Evolutionary conservation across 2,329 filamentous ascomycete genomes (phyloP).

Genomic region (Sclerotinia spermophila): DNA sequence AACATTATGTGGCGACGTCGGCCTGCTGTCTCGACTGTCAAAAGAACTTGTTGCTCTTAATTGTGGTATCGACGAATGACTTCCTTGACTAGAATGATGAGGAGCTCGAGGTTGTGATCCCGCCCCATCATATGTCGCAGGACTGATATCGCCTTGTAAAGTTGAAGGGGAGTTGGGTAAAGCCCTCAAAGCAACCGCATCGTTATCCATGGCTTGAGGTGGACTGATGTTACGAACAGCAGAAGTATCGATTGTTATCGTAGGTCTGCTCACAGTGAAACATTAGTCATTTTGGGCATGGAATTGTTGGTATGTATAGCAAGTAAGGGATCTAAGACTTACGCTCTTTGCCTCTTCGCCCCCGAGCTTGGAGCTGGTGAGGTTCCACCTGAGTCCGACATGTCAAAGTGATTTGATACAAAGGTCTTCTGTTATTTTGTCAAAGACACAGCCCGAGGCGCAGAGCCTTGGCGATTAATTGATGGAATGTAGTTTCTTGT

Average conservation of each 20-base stretch:
- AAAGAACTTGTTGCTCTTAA: slow-evolving; percentile 53
- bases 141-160: slow-evolving; percentile 36
- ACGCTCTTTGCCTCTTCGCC: slow-evolving; percentile 37
- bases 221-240: slow-evolving; percentile 42
- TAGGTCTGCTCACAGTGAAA: slow-evolving; percentile 39
- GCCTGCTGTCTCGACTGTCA: slow-evolving; percentile 57
- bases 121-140: slow-evolving; percentile 36
- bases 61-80: slow-evolving; percentile 42
- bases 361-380: slow-evolving; percentile 31
- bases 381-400: slow-evolving; percentile 27
- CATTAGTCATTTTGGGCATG: slow-evolving; percentile 11
- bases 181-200: slow-evolving; percentile 37
- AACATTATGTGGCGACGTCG: slow-evolving; percentile 64
- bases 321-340: slow-evolving; percentile 24
- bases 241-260: slow-evolving; percentile 55
- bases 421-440: slow-evolving; percentile 23
- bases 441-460: slow-evolving; percentile 32
- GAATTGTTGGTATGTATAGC: slow-evolving; percentile 27
- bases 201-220: slow-evolving; percentile 35
- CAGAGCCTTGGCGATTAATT: slow-evolving; percentile 30
- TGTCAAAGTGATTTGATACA: slow-evolving; percentile 20
- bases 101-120: slow-evolving; percentile 26
- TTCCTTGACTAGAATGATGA: slow-evolving; percentile 32
- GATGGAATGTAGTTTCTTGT: slow-evolving; percentile 19
- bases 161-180: slow-evolving; percentile 39